These are phyloP conservation scores for Zoysia pacifica DNA, from an alignment of 176 grass and related monocot genomes.

Conservation along the genomic window DNA sequence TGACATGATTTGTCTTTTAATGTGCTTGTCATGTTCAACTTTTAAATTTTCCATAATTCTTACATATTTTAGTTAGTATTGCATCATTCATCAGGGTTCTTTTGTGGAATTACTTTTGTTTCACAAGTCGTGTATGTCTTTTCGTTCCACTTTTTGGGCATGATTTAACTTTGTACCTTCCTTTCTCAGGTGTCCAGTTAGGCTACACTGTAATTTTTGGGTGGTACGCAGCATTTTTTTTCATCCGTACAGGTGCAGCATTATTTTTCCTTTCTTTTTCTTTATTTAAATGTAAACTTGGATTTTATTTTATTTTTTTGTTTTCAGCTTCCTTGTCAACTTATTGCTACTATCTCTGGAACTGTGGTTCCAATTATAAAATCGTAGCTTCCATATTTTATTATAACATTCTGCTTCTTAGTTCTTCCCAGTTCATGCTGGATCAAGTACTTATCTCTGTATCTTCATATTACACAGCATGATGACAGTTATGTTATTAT, in stretches of 20 bases:
- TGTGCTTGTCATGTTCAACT: conserved; percentile 11
- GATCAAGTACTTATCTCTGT: conserved; percentile 4
- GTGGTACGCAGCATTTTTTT: conserved; percentile 94
- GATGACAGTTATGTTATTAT: not conserved
- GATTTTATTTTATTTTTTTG: not conserved
- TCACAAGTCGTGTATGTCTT: not conserved
- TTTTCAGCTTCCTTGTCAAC: conserved; percentile 10
- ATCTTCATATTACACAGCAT: not conserved
- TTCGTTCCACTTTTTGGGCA: conserved; percentile 15
- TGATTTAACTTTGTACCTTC: conserved; percentile 9
- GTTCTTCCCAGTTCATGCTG: not conserved
- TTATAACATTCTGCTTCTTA: not conserved
- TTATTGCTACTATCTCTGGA: conserved; percentile 6
- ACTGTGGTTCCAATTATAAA: not conserved
- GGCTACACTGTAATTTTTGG: conserved; percentile 94
- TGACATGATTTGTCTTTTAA: not conserved
- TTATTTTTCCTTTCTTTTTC: conserved; percentile 12
- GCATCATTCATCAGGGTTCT: not conserved
- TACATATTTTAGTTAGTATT: not conserved
- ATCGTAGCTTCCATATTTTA: conserved; percentile 23
- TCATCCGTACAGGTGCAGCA: conserved; percentile 75
- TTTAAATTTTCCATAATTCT: conserved; percentile 21
- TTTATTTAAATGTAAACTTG: not conserved
- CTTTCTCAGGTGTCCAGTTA: conserved; percentile 77
- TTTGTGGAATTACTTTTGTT: not conserved